Conservation (phyloP, 805 yeast species). For the Saccharomycopsis capsularis region DNA sequence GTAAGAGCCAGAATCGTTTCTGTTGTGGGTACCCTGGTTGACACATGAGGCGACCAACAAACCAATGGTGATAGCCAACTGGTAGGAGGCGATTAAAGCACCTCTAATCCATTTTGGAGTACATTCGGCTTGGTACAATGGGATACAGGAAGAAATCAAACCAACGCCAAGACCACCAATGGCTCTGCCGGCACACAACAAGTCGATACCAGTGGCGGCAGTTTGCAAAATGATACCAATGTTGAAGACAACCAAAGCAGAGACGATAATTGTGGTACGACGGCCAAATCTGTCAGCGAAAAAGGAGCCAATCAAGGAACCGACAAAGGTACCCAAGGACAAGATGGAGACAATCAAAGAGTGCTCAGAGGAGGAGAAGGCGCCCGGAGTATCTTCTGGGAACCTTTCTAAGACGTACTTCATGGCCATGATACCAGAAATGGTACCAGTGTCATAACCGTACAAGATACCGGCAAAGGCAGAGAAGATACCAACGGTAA, state of each 20-base stretch:
- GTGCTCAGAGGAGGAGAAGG: constrained; percentile 41
- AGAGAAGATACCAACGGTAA: constrained; percentile 53
- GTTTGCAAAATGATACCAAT: constrained; percentile 48
- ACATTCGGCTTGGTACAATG: constrained; percentile 60
- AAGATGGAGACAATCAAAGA: constrained; percentile 66
- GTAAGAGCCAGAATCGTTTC: constrained; percentile 46
- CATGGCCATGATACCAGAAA: constrained; percentile 64
- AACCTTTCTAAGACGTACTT: constrained; percentile 40
- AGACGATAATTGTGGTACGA: constrained; percentile 38
- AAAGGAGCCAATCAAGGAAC: constrained; percentile 58
- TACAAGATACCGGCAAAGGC: constrained; percentile 63
- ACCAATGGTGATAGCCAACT: constrained; percentile 69
- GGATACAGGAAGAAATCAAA: constrained; percentile 59
- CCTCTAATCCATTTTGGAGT: constrained; percentile 55
- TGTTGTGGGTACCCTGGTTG: constrained; percentile 48
- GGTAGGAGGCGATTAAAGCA: constrained; percentile 65
- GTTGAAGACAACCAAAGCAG: constrained; percentile 41
- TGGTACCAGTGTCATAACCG: constrained; percentile 66
- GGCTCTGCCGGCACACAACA: constrained; percentile 61
- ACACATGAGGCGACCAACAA: constrained; percentile 61
- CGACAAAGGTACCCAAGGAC: constrained; percentile 64
- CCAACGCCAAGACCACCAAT: constrained; percentile 67
- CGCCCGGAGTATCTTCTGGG: constrained; percentile 31
- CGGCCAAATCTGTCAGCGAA: constrained; percentile 50
- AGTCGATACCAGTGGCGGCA: constrained; percentile 38